These are phyloP conservation scores for Euphorbia pulcherrima DNA, from an alignment of 345 rosid species.

Conservation along the genomic window DNA sequence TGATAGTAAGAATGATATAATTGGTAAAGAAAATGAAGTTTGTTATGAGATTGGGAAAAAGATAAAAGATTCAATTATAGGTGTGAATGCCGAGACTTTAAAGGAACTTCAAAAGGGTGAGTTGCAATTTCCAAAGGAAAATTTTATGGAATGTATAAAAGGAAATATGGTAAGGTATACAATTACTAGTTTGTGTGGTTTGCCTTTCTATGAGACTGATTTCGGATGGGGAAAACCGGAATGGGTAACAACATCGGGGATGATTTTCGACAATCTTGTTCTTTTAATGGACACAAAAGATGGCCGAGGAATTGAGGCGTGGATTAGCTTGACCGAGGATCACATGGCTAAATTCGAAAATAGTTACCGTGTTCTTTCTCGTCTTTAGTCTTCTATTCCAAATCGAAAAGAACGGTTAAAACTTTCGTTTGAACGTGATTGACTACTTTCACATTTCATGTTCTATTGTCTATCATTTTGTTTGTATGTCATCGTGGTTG, in stretches of 20 bases:
- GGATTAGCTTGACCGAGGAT: neutral
- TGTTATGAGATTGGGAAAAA: too few species aligned
- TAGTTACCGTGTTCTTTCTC: neutral
- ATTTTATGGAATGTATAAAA: neutral
- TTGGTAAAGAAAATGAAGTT: neutral
- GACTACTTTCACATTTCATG: too few species aligned
- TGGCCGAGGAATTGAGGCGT: neutral
- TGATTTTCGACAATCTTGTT: neutral
- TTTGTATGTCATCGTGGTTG: too few species aligned
- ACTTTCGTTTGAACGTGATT: too few species aligned
- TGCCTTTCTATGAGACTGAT: neutral
- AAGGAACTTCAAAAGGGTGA: neutral
- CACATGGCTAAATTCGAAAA: neutral
- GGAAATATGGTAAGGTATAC: neutral
- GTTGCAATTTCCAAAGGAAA: neutral
- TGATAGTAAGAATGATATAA: neutral
- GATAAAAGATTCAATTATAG: neutral
- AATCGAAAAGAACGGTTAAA: too few species aligned
- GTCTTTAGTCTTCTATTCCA: neutral
- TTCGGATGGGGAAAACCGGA: slow-evolving; percentile 8
- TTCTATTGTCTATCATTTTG: too few species aligned
- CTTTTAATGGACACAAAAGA: neutral
- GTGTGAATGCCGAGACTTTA: neutral
- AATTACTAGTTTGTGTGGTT: neutral
- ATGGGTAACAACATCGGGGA: neutral